Evolutionary conservation across 768 basidiomycete genomes (phyloP), one percentile per base, ranked within the genome.

Genomic region (Lentinula aciculospora): DNA sequence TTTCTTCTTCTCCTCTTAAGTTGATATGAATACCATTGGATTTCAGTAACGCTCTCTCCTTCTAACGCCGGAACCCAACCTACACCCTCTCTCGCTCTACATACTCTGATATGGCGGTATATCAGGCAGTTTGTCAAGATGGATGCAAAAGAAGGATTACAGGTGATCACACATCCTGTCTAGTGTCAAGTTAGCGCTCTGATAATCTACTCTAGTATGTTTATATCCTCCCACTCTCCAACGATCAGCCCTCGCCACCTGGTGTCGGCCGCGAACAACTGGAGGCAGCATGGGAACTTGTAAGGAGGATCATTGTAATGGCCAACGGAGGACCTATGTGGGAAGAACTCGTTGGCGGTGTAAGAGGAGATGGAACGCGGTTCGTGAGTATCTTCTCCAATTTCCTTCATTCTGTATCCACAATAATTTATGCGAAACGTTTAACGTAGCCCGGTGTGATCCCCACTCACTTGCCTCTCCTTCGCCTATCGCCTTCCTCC

Each of bases 331-430:
- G 89, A 1, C 84, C 86, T 5, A 88, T 80, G 15, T 98, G 95
- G 92, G 90, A 94, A 48, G 91, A 92, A 69, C 82, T 99, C 17
- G 88, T 98, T 2, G 96, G 96, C n/a, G 93, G 92, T 9, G 90
- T 96, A 66, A 79, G 90, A 61, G 75, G 85, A 4, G 95, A 99
- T 63, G 94, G 94, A 3, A 86, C 91, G n/a, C 81, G 84, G 76
- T 90, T 89, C 71, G 92, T 93, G 69, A 66, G 89, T 83, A 8
- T 19, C 5, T 3, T 17, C 49, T 55, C 29, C 23, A 45, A 25
- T 23, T 57, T 49, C 45, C 13, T 1, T 34, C 47, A 49, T 53
- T 42, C 21, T 12, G 3, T 31, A 3, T 13, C 42, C 15, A 32
- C n/a, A 4, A 21, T 37, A 19, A 37, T 51, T 25, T 19, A 36